Evolutionary conservation across 192 early-diverging fungal genomes (phyloP).

Genomic region (Coemansia sp.): DNA sequence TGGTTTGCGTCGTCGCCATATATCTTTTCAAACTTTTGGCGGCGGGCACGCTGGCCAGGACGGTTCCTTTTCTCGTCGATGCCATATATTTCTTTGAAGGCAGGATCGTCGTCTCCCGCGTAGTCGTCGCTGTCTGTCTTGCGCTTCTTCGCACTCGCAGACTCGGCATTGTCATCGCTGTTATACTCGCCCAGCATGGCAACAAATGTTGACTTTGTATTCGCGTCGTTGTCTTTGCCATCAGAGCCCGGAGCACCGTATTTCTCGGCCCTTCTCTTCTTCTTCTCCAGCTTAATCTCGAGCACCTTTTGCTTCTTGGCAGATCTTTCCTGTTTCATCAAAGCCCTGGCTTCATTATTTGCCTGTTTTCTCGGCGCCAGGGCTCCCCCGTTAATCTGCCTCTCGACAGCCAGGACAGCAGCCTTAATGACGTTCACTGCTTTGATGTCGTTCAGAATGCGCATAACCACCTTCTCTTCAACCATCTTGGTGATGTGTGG

Average conservation of each 20-base stretch:
- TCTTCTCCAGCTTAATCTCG: background rate
- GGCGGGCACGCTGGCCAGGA: constrained; percentile 58
- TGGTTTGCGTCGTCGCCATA: constrained; percentile 63
- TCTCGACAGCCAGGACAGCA: background rate
- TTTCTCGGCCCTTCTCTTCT: background rate
- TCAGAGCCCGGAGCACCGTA: background rate
- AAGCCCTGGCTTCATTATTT: background rate
- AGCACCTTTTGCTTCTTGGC: background rate
- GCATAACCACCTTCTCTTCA: constrained; percentile 10
- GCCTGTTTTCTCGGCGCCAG: background rate
- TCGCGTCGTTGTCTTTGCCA: background rate
- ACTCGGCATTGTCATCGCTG: constrained; percentile 19
- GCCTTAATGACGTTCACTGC: constrained; percentile 11
- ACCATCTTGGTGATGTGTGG: background rate
- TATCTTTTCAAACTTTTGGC: constrained; percentile 48
- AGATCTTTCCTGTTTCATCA: background rate
- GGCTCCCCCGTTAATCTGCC: background rate
- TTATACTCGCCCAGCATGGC: constrained; percentile 23
- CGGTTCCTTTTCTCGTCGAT: constrained; percentile 53
- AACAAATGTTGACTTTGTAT: constrained; percentile 26
- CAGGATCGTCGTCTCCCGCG: constrained; percentile 39
- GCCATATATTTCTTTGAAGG: constrained; percentile 57
- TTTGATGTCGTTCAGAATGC: constrained; percentile 10
- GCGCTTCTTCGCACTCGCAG: constrained; percentile 23
- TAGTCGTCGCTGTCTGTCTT: constrained; percentile 26